These are phyloP conservation scores for Diophrys sp. DNA, from an alignment of 73 alveolate species.

Conservation along the genomic window DNA sequence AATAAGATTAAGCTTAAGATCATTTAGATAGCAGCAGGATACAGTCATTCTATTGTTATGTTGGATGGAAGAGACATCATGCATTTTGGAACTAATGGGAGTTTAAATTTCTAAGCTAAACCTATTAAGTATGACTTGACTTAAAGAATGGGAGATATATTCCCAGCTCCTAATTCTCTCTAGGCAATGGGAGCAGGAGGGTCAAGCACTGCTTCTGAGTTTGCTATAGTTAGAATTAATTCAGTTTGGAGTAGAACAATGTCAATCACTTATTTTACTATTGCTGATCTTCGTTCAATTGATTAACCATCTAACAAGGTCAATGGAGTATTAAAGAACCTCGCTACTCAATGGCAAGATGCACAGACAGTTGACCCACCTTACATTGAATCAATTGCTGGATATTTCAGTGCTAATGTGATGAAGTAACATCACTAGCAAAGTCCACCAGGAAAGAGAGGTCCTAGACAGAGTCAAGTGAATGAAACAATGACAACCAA, in stretches of 20 bases:
- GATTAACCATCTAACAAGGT: conserved; percentile 64
- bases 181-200: not conserved
- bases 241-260: conserved; percentile 81
- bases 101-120: conserved; percentile 47
- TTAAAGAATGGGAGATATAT: conserved; percentile 79
- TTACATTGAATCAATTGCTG: conserved; percentile 80
- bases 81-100: conserved; percentile 91
- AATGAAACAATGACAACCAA: not conserved
- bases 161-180: conserved; percentile 23
- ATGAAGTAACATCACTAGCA: conserved; percentile 29
- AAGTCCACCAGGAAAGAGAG: not conserved
- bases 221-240: conserved; percentile 73
- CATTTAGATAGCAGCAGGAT: conserved; percentile 88
- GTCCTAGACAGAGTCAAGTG: not conserved
- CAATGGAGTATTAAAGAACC: conserved; percentile 47
- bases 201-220: conserved; percentile 56
- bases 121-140: conserved; percentile 68
- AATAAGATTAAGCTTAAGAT: conserved; percentile 79
- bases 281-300: conserved; percentile 80
- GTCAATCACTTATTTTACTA: conserved; percentile 66
- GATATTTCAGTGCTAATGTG: conserved; percentile 55
- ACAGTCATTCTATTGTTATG: conserved; percentile 70
- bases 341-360: conserved; percentile 80
- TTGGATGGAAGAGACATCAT: conserved; percentile 71
- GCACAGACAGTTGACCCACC: conserved; percentile 85